phyloP scores from a whole-genome alignment of 768 basidiomycete genomes.

The Roridomyces roridus region DNA sequence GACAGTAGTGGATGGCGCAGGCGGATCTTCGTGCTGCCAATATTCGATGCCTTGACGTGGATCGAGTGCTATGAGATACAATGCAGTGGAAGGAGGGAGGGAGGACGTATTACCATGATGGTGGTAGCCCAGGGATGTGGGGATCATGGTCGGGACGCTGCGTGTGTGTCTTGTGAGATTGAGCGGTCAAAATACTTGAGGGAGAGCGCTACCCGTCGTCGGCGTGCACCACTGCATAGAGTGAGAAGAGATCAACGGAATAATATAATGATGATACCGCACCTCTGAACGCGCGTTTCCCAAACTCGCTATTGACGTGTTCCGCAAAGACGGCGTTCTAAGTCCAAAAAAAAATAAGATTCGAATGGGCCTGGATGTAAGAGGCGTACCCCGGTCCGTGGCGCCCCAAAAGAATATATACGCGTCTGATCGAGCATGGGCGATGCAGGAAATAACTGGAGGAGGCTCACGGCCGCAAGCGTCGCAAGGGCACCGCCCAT shows the following conservation, averaged over 20 bases:
- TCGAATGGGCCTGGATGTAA: background rate
- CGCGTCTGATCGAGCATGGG: conserved; percentile 36
- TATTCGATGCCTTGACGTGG: conserved; percentile 50
- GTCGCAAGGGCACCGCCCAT: conserved; percentile 59
- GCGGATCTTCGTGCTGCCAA: conserved; percentile 53
- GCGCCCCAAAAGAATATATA: conserved; percentile 59
- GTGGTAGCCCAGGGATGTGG: conserved; percentile 52
- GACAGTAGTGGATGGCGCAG: conserved; percentile 45
- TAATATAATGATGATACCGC: background rate
- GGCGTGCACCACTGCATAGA: conserved; percentile 51
- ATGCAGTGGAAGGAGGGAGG: background rate
- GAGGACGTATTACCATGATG: conserved; percentile 53
- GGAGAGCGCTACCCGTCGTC: conserved; percentile 44
- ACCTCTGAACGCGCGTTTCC: conserved; percentile 51
- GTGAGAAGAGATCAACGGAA: background rate
- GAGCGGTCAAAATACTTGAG: background rate
- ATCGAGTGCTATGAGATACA: background rate
- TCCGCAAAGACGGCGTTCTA: conserved; percentile 55
- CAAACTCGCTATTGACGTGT: conserved; percentile 49
- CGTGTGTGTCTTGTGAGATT: background rate
- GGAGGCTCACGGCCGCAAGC: conserved; percentile 51
- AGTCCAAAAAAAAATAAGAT: background rate
- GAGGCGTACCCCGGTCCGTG: conserved; percentile 50
- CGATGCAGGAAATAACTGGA: conserved; percentile 46
- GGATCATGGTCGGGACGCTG: conserved; percentile 60